These are phyloP conservation scores for Boletus semigastroideus DNA, from an alignment of 1,284 basidiomycete species.

Conservation along the genomic window DNA sequence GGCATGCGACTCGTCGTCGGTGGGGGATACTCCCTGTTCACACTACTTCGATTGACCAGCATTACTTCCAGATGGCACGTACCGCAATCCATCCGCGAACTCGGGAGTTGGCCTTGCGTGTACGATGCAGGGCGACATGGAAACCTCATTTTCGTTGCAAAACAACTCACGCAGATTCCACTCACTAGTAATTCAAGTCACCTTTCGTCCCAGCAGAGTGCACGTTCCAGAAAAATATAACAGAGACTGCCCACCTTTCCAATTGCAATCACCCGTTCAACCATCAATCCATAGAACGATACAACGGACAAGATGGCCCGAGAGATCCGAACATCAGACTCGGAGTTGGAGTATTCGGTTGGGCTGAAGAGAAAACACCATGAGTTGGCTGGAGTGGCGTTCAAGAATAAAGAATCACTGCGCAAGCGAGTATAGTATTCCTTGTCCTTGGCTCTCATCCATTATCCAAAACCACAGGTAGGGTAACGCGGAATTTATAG, in stretches of 20 bases:
- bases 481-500: background rate
- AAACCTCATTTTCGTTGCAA: background rate
- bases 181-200: background rate
- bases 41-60: background rate
- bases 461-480: background rate
- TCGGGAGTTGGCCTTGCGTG: background rate
- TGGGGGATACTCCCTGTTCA: background rate
- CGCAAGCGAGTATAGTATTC: conserved; percentile 10
- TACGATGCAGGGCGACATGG: background rate
- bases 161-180: conserved; percentile 1
- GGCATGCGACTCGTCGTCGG: background rate
- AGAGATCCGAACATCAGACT: background rate
- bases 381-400: conserved; percentile 9
- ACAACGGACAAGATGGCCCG: background rate
- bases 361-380: background rate
- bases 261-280: background rate
- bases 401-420: background rate
- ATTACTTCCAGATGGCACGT: background rate
- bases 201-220: background rate
- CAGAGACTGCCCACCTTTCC: no score
- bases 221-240: background rate
- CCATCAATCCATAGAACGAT: background rate
- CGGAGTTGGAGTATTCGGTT: no score
- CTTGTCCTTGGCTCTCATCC: background rate
- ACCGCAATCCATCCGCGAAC: background rate